Percentiles rank a stretch among this genome's conserved stretches.
Conservation (phyloP, 2,329 filamentous ascomycete species). For the Teratosphaeria zuluensis region DNA sequence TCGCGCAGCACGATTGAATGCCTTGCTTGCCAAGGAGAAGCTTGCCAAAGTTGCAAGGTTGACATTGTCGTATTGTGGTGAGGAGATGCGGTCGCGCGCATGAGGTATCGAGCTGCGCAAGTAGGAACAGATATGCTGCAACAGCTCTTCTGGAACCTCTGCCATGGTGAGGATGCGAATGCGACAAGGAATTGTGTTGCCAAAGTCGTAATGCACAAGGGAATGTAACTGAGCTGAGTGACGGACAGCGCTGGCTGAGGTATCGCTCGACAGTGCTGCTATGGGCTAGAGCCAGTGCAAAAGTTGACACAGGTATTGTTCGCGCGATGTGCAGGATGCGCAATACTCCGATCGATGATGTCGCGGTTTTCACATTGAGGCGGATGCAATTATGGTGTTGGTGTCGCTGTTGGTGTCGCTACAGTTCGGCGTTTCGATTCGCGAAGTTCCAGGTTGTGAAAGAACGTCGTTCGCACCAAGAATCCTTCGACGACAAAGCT, state of each 20-base stretch:
- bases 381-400: not conserved
- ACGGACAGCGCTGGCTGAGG: too few species aligned
- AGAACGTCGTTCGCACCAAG: not conserved
- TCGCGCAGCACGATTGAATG: not conserved
- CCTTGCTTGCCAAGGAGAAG: not conserved
- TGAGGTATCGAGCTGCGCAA: not conserved
- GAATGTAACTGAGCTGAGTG: too few species aligned
- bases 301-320: not conserved
- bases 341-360: not conserved
- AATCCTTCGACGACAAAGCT: not conserved
- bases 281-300: not conserved
- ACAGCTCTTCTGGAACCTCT: not conserved
- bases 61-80: not conserved
- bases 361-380: not conserved
- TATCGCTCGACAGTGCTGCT: not conserved
- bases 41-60: not conserved
- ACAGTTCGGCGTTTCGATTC: too few species aligned
- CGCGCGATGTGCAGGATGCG: not conserved
- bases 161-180: not conserved
- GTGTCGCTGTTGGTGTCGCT: not conserved
- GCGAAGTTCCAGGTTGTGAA: not conserved
- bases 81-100: too few species aligned
- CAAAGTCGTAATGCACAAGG: too few species aligned
- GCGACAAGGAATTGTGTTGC: too few species aligned
- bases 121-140: not conserved